Conservation (phyloP, 75 land plant genomes). For the Pinus taeda region DNA sequence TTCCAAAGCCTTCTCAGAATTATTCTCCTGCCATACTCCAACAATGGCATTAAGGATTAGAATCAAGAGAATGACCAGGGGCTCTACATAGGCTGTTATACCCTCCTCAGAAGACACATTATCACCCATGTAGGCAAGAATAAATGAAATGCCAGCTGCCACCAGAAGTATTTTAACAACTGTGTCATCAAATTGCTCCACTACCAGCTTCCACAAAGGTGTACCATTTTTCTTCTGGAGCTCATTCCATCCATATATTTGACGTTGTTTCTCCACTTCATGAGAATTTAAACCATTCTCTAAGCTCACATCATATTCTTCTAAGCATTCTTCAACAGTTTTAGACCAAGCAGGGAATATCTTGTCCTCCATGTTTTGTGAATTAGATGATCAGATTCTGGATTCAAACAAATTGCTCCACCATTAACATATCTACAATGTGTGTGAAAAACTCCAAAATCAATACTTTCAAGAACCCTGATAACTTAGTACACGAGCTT, state of each 20-base stretch:
- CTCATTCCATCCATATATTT: constrained; percentile 73
- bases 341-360: constrained; percentile 71
- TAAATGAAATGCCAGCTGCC: constrained; percentile 72
- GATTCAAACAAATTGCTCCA: too few species aligned
- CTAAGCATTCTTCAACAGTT: constrained; percentile 67
- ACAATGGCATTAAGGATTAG: constrained; percentile 9
- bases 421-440: too few species aligned
- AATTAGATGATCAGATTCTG: too few species aligned
- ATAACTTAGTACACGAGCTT: too few species aligned
- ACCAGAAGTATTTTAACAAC: constrained; percentile 67
- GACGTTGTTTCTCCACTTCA: constrained; percentile 15
- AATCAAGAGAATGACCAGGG: constrained; percentile 73
- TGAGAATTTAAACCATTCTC: constrained; percentile 48
- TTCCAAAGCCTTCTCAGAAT: constrained; percentile 87
- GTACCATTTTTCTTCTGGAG: constrained; percentile 61
- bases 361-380: constrained; percentile 24
- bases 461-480: too few species aligned
- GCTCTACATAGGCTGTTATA: constrained; percentile 67
- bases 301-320: constrained; percentile 46
- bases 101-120: constrained; percentile 37
- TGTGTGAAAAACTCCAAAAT: too few species aligned
- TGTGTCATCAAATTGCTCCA: constrained; percentile 83
- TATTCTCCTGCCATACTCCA: constrained; percentile 76
- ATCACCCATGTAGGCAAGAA: constrained; percentile 54
- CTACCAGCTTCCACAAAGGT: constrained; percentile 69